A percentile compares a stretch with the other conserved stretches of the same genome.
Conservation (phyloP, 2,329 filamentous ascomycete species). For the Aquanectria penicillioides region DNA sequence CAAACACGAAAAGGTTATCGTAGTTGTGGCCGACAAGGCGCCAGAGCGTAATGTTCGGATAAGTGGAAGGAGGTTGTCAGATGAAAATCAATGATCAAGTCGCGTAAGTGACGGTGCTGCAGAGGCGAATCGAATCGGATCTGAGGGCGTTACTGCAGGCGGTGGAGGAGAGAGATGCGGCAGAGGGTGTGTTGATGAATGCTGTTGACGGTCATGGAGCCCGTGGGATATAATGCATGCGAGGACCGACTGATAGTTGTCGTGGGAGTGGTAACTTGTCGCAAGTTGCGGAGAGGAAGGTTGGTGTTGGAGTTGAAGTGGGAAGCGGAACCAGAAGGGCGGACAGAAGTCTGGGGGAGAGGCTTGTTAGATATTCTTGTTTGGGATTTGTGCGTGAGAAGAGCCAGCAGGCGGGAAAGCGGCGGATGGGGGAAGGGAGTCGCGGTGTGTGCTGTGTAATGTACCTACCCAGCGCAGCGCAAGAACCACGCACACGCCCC, state of each 20-base stretch:
- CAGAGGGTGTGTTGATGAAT: slow-evolving; percentile 30
- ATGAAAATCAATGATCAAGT: neutral
- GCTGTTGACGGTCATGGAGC: slow-evolving; percentile 37
- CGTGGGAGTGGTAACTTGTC: slow-evolving; percentile 5
- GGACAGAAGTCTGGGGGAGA: slow-evolving; percentile 37
- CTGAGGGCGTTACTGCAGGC: slow-evolving; percentile 30
- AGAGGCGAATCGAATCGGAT: slow-evolving; percentile 13
- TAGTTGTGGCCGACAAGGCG: slow-evolving; percentile 33
- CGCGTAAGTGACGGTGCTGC: neutral
- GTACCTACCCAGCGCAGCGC: slow-evolving; percentile 28
- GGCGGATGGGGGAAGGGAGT: slow-evolving; percentile 44
- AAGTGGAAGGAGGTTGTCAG: slow-evolving; percentile 3
- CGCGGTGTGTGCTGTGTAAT: slow-evolving; percentile 41
- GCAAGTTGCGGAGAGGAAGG: slow-evolving; percentile 21
- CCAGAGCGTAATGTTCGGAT: slow-evolving; percentile 23
- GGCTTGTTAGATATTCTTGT: slow-evolving; percentile 42
- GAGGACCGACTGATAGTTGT: slow-evolving; percentile 21
- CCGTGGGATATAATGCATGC: slow-evolving; percentile 34
- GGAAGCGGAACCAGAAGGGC: slow-evolving; percentile 31
- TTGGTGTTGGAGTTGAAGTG: slow-evolving; percentile 35
- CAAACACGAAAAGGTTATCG: slow-evolving; percentile 28
- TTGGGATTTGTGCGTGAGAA: slow-evolving; percentile 37
- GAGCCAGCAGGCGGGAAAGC: slow-evolving; percentile 34
- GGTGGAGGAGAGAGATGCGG: slow-evolving; percentile 26
- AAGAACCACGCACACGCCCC: slow-evolving; percentile 33